Evolutionary conservation across 2,329 filamentous ascomycete species (phyloP), one percentile per base, ranked within the genome.

Genomic region (Calonectria honghensis): DNA sequence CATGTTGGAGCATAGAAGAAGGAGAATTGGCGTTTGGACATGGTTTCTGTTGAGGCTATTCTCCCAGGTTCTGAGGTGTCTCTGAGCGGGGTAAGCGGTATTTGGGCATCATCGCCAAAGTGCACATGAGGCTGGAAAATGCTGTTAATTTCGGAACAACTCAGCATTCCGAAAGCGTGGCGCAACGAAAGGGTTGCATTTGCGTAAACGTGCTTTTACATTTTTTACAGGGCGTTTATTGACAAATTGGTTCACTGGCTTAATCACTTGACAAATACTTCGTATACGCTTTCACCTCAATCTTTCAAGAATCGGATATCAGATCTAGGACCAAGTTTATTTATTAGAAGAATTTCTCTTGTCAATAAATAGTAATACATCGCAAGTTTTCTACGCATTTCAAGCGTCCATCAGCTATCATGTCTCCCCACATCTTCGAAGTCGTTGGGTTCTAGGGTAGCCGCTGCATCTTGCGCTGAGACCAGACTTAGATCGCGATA

Each of bases 1-100:
- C 64, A 72, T 6, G 70, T 72, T 5, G 75, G 72, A 0, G 76
- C 69, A 27, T 61, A 72, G 29, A 76, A 77, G 32, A 67, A 76
- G 39, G 51, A 75, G 3, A 45, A 35, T 7, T 63, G 51, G 11
- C 57, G 57, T 29, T 76, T 76, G 0, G 72, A 72, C 72, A 73
- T 77, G 16, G n/a, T n/a, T 41, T 41, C 4, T 24, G 11, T 27
- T 24, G 32, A 14, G 20, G 39, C 39, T 41, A 18, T 41, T 45
- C 14, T 14, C 7, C 18, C 4, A 3, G 5, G n/a, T 24, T 41
- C 5, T 6, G 57, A 18, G 20, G 10, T 41, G 11, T 14, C 24
- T 29, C 27, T 4, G 24, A 24, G 27, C 57, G 39, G 13, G 7
- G 35, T 27, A 37, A 37, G 54, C 1, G 2, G 11, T 63, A 29